These are phyloP conservation scores for Wickerhamomyces sp. DNA, from an alignment of 1,139 yeast genomes.

Conservation along the genomic window DNA sequence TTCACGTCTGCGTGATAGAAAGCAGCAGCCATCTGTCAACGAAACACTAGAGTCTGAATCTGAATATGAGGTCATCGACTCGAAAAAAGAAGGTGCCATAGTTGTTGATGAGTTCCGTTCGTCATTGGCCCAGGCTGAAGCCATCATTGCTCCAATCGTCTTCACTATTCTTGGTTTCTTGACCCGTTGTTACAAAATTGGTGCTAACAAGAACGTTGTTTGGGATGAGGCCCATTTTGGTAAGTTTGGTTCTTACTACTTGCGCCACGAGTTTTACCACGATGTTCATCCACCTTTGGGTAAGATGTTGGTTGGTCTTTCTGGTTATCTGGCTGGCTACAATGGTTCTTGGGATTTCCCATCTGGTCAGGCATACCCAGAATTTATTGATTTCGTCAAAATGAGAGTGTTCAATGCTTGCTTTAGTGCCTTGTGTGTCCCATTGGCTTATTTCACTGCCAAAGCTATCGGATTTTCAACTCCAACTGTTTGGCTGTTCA, in stretches of 20 bases:
- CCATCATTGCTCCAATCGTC: conserved; percentile 46
- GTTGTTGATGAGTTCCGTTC: conserved; percentile 19
- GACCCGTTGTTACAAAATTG: conserved; percentile 73
- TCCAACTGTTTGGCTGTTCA: conserved; percentile 82
- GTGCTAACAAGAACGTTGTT: conserved; percentile 63
- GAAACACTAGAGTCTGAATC: background rate
- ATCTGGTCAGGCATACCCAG: conserved; percentile 83
- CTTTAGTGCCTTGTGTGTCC: conserved; percentile 87
- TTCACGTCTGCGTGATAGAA: conserved; percentile 14
- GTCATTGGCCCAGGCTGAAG: conserved; percentile 33
- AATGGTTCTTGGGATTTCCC: conserved; percentile 95
- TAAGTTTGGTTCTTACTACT: conserved; percentile 88
- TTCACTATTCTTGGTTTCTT: conserved; percentile 65
- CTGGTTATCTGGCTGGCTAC: conserved; percentile 92
- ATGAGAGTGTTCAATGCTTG: conserved; percentile 94
- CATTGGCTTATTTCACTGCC: conserved; percentile 88
- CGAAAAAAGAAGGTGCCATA: conserved; percentile 15
- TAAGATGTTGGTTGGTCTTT: conserved; percentile 91
- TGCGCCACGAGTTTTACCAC: conserved; percentile 90
- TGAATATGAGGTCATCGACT: conserved; percentile 8
- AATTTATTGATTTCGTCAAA: conserved; percentile 75
- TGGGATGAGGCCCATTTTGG: conserved; percentile 99
- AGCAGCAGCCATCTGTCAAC: conserved; percentile 1
- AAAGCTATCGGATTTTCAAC: conserved; percentile 78
- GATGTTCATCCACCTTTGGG: conserved; percentile 99